Evolutionary conservation across 1,284 basidiomycete genomes (phyloP), one percentile per base, ranked within the genome.

Genomic region (Ustilago xerochloae): DNA sequence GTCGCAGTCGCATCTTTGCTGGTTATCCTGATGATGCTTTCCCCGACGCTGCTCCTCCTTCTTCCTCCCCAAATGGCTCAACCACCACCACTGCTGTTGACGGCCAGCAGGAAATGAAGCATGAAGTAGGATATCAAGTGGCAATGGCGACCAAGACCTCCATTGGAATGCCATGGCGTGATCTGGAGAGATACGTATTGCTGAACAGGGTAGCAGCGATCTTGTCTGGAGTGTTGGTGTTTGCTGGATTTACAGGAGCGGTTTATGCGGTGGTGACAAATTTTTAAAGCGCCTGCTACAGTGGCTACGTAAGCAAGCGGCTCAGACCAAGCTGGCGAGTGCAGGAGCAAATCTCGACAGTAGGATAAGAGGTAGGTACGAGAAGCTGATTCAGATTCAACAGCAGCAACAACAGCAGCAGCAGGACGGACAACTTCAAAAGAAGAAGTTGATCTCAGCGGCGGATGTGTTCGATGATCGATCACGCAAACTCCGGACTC

Each of bases 211-310:
- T 79, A 26, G 71, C 71, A 15, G 67, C 78, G 36, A 53, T 76
- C 47, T 16, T 78, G 15, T 58, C 62, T 24, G 66, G 63, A 35
- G 58, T 79, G 29, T 33, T 75, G 18, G 73, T 76, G 33, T 66
- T 79, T 36, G 72, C 68, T 24, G 78, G 73, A 3, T 73, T 69
- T n/a, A 69, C 67, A 10, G 63, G 62, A 26, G 78, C 78, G 20
- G 53, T 79, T 12, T 63, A 60, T 56, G 69, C 61, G 22, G 65
- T 79, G 38, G 76, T 73, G 53, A 54, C 58, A 58, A 65, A 78
- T 78, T 79, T 77, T 77, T 79, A 69, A 79, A 41, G 30, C 67
- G 76, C 76, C 76, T 78, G 65, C 76, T 72, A 41, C 36, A 50
- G 66, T 69, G 66, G 66, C 47, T 69, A 12, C 66, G 66, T 30